Evolutionary conservation across 768 basidiomycete genomes (phyloP), one percentile per base, ranked within the genome.

Genomic region (Strobilomyces echinocephalus): DNA sequence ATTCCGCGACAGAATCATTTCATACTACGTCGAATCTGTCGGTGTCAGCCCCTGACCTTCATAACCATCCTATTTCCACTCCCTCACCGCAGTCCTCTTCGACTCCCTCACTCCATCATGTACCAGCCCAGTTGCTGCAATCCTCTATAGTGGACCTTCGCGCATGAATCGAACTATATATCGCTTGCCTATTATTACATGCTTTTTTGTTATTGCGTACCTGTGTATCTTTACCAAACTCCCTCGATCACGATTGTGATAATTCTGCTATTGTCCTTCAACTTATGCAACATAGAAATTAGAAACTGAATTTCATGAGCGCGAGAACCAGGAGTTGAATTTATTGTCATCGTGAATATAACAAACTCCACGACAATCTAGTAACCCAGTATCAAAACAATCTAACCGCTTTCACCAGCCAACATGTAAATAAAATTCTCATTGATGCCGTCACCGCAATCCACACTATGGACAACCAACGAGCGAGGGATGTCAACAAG

Each of bases 21-120:
- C 49, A 54, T 34, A 34, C 56, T 34, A 34, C 56, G 28, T 46
- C 59, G 28, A 52, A 46, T 52, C 45, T 64, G 9, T 69, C 66
- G 14, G 60, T 46, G 5, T 70, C 69, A 24, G 46, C 46, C 12
- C 68, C 68, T 18, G 63, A 72, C 31, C 58, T 70, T 24, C 62
- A 52, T 40, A 31, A 52, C 4, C 60, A 52, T 41, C 40, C 54
- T 3, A 30, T n/a, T 52, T 56, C 62, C 5, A 10, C 49, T 40
- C 43, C 60, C 5, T 49, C 56, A 18, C 41, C 49, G 5, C 60
- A 50, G 36, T 42, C 54, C 28, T 42, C 55, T 40, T 59, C 60
- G 4, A 53, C 59, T 6, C 38, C 54, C 26, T 54, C 58, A 7
- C 60, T 51, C 21, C 52, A 50, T 28, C 53, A 52, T 36, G 28